Evolutionary conservation across 2,329 filamentous ascomycete genomes (phyloP), one percentile per base, ranked within the genome.

Genomic region (Colletotrichum graminicola): DNA sequence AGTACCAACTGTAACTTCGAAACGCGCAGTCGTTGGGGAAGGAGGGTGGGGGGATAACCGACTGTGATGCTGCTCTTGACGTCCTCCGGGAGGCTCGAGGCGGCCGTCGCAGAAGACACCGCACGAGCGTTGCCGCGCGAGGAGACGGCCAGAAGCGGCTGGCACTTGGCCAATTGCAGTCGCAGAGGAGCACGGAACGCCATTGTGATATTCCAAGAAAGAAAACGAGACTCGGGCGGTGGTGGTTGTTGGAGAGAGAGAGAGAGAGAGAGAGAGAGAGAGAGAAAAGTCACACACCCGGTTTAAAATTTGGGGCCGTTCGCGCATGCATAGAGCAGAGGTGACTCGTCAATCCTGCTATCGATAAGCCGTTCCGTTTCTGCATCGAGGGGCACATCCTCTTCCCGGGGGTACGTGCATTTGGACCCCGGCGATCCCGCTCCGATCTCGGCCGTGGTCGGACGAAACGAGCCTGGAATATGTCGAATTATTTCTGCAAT

Each of bases 131-230:
- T 75, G 73, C 79, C 74, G 16, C 77, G 78, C 61, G 78, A 67
- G 71, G 67, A 75, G 55, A 66, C 73, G 66, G 71, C 65, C 60
- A 70, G 68, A 12, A 66, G 66, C 26, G 70, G 75, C 75, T 76
- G 63, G 69, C 73, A 62, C 74, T 71, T 71, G 63, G 78, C 77
- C 77, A 81, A 77, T 77, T 81, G 82, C 72, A 81, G 79, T 75
- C 81, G 79, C 54, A 84, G 74, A 39, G 82, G 77, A 45, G 80
- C 73, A 74, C 81, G 81, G 74, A 83, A 75, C 73, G 83, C 81
- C 84, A 85, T 85, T 62, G 66, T 73, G 49, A 12, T 67, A 47
- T 56, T 39, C 34, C 55, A 21, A 43, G 16, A 21, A 43, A 18
- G 5, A 3, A 43, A 7, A 21, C 41, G 29, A 18, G 26, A 18